Conservation (phyloP, 306 rosid species). For the Prosopis cineraria region DNA sequence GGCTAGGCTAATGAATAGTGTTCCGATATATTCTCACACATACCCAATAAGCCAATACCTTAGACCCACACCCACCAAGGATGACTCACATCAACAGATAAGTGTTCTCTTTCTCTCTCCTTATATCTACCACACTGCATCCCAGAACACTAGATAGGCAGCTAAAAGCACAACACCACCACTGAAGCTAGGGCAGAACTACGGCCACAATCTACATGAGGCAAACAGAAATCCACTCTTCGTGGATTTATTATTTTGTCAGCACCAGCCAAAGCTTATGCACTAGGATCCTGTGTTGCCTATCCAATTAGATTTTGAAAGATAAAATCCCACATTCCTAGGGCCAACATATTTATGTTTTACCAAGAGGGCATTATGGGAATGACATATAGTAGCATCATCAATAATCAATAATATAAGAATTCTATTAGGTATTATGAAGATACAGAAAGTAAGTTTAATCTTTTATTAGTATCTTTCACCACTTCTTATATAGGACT, state of each 20-base stretch:
- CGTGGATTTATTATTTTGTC: not conserved
- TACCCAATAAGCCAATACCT: not conserved
- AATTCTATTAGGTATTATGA: not conserved
- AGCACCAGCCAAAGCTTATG: not conserved
- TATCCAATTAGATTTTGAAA: not conserved
- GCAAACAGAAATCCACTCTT: not conserved
- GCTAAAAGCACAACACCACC: not conserved
- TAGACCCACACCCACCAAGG: not conserved
- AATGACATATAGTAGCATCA: not conserved
- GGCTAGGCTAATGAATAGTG: not conserved
- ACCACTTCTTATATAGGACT: not conserved
- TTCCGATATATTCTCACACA: not conserved
- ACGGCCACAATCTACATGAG: not conserved
- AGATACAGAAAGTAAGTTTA: not conserved
- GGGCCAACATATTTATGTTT: not conserved
- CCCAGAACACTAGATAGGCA: not conserved
- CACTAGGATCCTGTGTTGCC: not conserved
- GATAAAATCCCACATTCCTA: not conserved
- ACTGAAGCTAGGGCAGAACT: not conserved
- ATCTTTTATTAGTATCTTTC: not conserved
- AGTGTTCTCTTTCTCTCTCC: not conserved
- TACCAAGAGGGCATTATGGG: not conserved
- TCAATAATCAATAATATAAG: slow-evolving; percentile 6
- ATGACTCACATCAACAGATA: not conserved
- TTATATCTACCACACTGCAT: not conserved